Evolutionary conservation across 176 grass and related monocot species (phyloP).

Genomic region (Dactylis glomerata): DNA sequence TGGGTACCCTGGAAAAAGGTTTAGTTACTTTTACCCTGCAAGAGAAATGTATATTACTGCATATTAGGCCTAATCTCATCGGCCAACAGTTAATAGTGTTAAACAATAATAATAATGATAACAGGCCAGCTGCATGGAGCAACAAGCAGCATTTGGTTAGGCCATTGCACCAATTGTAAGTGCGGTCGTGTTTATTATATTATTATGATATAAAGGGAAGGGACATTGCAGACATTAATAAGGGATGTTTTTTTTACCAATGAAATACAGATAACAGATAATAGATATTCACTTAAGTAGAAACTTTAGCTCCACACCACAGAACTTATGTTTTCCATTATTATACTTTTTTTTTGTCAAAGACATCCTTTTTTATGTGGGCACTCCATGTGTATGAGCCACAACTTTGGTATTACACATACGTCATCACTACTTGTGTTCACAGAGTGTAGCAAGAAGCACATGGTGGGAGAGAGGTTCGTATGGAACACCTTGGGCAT

Average conservation of each 20-base stretch:
- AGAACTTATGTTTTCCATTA: conserved; percentile 8
- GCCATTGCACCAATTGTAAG: background rate
- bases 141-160: background rate
- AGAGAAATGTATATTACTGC: conserved; percentile 27
- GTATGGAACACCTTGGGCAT: background rate
- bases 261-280: background rate
- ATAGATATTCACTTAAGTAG: background rate
- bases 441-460: background rate
- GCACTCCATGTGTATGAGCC: conserved; percentile 8
- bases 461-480: background rate
- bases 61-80: background rate
- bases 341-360: background rate
- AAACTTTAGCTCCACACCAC: background rate
- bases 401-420: background rate
- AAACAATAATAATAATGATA: background rate
- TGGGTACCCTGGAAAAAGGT: conserved; percentile 20
- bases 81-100: background rate
- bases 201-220: background rate
- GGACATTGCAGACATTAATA: background rate
- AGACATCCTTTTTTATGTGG: background rate
- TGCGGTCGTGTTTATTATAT: background rate
- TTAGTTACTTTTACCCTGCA: conserved; percentile 14
- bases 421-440: background rate
- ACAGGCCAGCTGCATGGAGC: background rate
- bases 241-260: conserved; percentile 13